Percentiles rank a stretch among this genome's conserved stretches.
Evolutionary conservation across 257 asterid genomes (phyloP).

Genomic region (Fraxinus pennsylvanica): DNA sequence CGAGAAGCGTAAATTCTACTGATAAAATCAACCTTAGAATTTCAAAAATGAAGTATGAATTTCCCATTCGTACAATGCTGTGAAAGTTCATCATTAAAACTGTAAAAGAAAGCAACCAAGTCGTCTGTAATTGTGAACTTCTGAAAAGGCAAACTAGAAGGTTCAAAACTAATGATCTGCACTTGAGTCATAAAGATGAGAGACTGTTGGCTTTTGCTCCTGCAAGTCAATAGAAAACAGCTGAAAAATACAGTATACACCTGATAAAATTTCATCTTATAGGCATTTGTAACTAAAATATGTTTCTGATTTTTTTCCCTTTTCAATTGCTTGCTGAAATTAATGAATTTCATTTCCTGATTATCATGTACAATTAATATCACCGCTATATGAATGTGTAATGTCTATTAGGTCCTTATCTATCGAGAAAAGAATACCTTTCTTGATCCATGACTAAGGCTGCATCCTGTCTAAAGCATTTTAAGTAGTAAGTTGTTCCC

Average conservation of each 20-base stretch:
- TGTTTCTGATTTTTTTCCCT: neutral
- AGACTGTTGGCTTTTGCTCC: neutral
- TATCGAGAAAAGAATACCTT: neutral
- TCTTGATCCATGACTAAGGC: neutral
- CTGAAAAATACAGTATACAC: neutral
- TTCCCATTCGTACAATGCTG: neutral
- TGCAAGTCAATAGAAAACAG: neutral
- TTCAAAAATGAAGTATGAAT: neutral
- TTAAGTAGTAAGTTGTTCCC: neutral
- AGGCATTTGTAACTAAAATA: neutral
- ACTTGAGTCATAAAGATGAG: neutral
- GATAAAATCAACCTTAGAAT: neutral
- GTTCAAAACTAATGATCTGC: neutral
- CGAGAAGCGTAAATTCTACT: neutral
- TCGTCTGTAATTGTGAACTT: neutral
- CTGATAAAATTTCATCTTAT: neutral
- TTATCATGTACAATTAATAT: neutral
- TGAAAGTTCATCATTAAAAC: neutral
- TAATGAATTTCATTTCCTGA: neutral
- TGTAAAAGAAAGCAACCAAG: neutral
- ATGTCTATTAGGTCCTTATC: neutral
- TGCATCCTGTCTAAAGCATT: neutral
- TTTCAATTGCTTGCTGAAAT: neutral
- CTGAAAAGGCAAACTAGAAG: neutral
- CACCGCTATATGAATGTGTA: neutral